A percentile compares a stretch with the other conserved stretches of the same genome.
Conservation (phyloP, 306 rosid species). For the Acacia confusa region DNA sequence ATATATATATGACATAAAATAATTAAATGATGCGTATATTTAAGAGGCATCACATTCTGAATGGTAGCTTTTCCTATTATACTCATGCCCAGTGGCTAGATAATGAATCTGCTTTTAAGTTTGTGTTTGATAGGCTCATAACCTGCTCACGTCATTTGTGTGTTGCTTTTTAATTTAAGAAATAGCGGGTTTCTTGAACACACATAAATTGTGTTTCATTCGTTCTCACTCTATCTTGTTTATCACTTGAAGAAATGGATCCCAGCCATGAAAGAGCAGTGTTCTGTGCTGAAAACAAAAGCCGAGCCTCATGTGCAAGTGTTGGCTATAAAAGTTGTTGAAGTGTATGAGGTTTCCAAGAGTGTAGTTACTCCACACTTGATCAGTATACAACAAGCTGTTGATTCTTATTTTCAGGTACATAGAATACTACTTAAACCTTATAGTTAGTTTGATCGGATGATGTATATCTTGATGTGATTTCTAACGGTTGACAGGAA, state of each 20-base stretch:
- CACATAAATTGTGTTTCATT: neutral
- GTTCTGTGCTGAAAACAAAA: constrained; percentile 55
- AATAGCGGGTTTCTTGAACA: constrained; percentile 22
- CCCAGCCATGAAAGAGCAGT: constrained; percentile 63
- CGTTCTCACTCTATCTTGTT: constrained; percentile 25
- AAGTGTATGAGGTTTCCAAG: constrained; percentile 71
- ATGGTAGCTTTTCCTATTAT: neutral
- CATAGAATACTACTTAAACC: neutral
- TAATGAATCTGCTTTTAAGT: constrained; percentile 14
- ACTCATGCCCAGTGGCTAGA: constrained; percentile 6
- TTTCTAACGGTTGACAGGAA: constrained; percentile 57
- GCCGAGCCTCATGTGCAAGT: constrained; percentile 71
- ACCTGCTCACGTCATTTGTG: constrained; percentile 19
- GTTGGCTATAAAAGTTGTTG: constrained; percentile 52
- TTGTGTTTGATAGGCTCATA: constrained; percentile 13
- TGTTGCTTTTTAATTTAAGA: constrained; percentile 19
- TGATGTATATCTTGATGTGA: constrained; percentile 29
- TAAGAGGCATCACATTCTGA: neutral
- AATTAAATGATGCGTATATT: neutral
- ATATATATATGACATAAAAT: neutral
- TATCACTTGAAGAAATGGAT: constrained; percentile 70
- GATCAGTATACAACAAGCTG: constrained; percentile 59
- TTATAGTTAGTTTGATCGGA: constrained; percentile 16
- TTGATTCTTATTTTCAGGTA: constrained; percentile 89
- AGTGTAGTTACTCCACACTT: constrained; percentile 60